phyloP scores from a whole-genome alignment of 192 early-diverging fungal species.

The Chytriomyces confervae region DNA sequence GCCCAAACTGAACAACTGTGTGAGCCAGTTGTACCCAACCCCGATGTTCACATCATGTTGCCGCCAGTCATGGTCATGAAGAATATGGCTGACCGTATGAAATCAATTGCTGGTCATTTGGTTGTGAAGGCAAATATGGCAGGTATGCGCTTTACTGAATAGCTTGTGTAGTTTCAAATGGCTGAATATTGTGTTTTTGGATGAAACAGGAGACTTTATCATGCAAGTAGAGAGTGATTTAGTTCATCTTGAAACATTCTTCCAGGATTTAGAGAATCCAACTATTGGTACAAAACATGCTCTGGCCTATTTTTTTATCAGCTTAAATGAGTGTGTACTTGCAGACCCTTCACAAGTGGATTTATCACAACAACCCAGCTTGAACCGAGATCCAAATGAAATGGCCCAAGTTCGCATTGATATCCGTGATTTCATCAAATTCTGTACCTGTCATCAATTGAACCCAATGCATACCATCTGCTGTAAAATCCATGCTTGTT shows the following conservation, averaged over 20 bases:
- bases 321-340: constrained; percentile 26
- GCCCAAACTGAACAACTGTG: constrained; percentile 61
- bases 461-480: constrained; percentile 82
- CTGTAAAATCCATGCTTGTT: constrained; percentile 51
- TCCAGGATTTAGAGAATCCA: constrained; percentile 65
- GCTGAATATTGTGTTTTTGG: not conserved
- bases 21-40: constrained; percentile 52
- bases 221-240: constrained; percentile 64
- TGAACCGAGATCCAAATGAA: constrained; percentile 40
- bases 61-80: constrained; percentile 72
- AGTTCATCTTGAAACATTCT: constrained; percentile 65
- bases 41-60: constrained; percentile 72
- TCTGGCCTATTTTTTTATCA: not conserved
- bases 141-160: not conserved
- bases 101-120: constrained; percentile 63
- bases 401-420: constrained; percentile 73
- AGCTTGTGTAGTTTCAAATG: not conserved
- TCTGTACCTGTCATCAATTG: constrained; percentile 76
- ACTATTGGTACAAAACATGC: constrained; percentile 51
- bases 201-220: constrained; percentile 62
- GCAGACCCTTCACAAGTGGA: constrained; percentile 45
- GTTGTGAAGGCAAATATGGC: constrained; percentile 72
- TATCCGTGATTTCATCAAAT: constrained; percentile 77
- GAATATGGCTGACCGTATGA: constrained; percentile 71
- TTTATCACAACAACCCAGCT: constrained; percentile 31